Base-by-base conservation (phyloP, 2,329 filamentous ascomycete genomes). In the Penicillium sp. region DNA sequence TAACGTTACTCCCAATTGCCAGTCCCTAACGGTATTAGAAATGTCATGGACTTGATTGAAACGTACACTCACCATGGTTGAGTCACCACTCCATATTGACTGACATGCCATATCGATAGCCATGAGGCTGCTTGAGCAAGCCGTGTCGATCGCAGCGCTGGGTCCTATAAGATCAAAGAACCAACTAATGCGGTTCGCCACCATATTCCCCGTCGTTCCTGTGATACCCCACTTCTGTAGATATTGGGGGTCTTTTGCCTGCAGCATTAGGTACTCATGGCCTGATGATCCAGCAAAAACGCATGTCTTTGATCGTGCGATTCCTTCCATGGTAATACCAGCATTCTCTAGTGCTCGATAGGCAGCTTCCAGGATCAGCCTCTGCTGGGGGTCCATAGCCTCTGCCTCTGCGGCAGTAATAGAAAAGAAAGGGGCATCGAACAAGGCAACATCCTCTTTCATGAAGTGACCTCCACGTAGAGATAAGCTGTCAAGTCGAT, bases 401-500 rank as follows among this genome's bases (percentile, higher is more conserved):
- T 61, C 56, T 3, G 65, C 68, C 49, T 72, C 71, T 0, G 52
- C 51, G 2, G 68, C 54, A 1, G 44, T 57, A 10, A 72, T 70
- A 9, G 59, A 56, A 55, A 72, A 75, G 51, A 76, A 75, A 0
- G 59, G 51, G 1, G 67, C 65, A 56, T 76, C 73, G 40, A 75
- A 75, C 2, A 39, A 23, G 2, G 56, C 50, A 5, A 64, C 36
- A 51, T 73, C 70, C 21, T 69, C 65, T 31, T 50, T 54, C 19
- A 68, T 25, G 34, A 67, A 68, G 31, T 69, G 59, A 0, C 59
- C 65, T 1, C 63, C 63, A 3, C 40, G 41, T 11, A 43, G 10
- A 5, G 57, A 59, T 15, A 64, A 11, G 25, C 19, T 57, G 33
- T 61, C 60, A 1, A 60, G 50, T 15, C 61, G 62, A 25, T 50